Base-by-base conservation (phyloP, 164 flowering plant species). In the Vitis cinerea region DNA sequence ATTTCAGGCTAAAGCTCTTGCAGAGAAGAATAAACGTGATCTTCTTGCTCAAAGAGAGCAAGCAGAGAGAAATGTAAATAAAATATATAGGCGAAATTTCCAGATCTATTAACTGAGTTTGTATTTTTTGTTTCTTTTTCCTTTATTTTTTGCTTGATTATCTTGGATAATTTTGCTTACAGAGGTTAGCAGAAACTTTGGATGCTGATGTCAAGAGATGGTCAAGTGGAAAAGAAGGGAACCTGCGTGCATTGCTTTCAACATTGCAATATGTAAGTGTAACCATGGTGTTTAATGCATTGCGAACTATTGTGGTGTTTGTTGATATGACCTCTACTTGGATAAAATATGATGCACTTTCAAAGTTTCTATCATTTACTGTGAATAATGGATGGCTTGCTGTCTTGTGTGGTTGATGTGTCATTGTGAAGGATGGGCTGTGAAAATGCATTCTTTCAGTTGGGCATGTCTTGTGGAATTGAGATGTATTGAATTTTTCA, bases 131-230 rank as follows among this genome's bases (percentile, higher is more conserved):
- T 16, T n/a, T 14, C 58, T 56, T 19, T 58, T 56, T 48, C 13
- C 8, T 15, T 59, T 11, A n/a, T 44, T 60, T 48, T 2, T 30
- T 60, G 52, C 23, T 61, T 61, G 48, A 49, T 77, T 10, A 59
- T 71, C 72, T 52, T 80, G 64, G 48, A 49, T 77, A 12, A 59
- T 71, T 74, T 52, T 80, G 64, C 68, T 61, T 80, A 77, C 92
- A 93, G 99, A 91, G 93, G 74, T 72, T 95, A 37, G 92, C 99
- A 4, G 98, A 93, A 77, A 76, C 88, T 59, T 80, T 95, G 72
- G 99, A 89, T 82, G 92, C 91, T 66, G 99, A 95, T 63, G 93
- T 93, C 69, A 93, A 81, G 76, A 88, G 99, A 75, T 95, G 99
- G 99, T 85, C 95, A 53, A 85, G 76, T 72, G 99, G 99, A 69